Percentiles rank a stretch among this genome's conserved stretches.
Evolutionary conservation across 202 grass and related monocot species (phyloP).

Genomic region (Brachypodium distachyon): DNA sequence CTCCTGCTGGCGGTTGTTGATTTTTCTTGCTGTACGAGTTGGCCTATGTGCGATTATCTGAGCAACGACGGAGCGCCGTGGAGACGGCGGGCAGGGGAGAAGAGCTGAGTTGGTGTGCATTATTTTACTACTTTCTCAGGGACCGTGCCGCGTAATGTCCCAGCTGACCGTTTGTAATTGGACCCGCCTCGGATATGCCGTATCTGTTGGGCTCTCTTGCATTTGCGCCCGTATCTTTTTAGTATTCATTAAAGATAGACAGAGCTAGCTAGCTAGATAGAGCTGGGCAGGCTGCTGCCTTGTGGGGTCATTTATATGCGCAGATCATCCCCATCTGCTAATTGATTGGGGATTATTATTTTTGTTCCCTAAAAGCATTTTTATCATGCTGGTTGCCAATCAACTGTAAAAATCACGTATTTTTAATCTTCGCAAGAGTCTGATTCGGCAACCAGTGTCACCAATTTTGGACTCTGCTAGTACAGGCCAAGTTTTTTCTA

Average conservation of each 20-base stretch:
- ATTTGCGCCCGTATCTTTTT: no score
- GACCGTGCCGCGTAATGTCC: not conserved
- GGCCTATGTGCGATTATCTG: not conserved
- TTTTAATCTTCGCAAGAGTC: not conserved
- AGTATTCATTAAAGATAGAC: not conserved
- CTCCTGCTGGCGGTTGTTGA: not conserved
- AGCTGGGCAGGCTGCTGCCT: no score
- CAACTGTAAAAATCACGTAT: not conserved
- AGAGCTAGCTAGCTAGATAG: no score
- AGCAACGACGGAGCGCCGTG: no score
- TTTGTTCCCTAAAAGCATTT: not conserved
- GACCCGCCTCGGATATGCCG: not conserved
- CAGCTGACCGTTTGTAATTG: not conserved
- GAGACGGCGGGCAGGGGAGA: no score
- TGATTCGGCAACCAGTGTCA: no score
- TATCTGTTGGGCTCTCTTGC: not conserved
- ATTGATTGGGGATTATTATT: not conserved
- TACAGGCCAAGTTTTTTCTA: no score
- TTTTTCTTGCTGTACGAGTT: not conserved
- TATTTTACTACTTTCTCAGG: not conserved
- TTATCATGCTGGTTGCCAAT: not conserved
- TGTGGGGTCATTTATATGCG: not conserved
- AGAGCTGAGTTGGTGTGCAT: not conserved
- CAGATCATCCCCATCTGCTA: not conserved
- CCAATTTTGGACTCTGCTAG: no score